Conservation (phyloP, 306 rosid genomes). For the Malus asiatica region DNA sequence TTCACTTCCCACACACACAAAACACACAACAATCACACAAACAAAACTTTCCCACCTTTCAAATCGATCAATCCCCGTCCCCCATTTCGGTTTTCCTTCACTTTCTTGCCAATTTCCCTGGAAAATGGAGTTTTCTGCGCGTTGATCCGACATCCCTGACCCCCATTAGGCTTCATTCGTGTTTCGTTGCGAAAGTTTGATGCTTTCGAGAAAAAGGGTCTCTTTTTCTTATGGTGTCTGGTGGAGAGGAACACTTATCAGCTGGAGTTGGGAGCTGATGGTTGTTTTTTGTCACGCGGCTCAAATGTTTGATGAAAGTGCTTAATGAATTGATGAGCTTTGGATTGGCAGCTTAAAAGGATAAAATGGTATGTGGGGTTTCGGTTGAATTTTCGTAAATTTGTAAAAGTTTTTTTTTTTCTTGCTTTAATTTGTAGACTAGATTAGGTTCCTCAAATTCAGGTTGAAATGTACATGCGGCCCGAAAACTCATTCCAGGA, state of each 20-base stretch:
- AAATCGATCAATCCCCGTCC: constrained; percentile 5
- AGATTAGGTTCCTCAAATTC: neutral
- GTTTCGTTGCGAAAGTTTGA: neutral
- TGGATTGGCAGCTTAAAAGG: constrained; percentile 16
- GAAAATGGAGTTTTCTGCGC: constrained; percentile 16
- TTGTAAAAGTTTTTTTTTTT: neutral
- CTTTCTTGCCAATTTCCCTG: neutral
- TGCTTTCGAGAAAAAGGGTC: constrained; percentile 16
- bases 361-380: constrained; percentile 41
- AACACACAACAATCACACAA: constrained; percentile 11
- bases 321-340: constrained; percentile 8
- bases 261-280: neutral
- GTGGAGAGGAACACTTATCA: constrained; percentile 12
- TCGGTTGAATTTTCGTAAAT: neutral
- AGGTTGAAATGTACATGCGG: neutral
- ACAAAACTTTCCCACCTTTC: constrained; percentile 13
- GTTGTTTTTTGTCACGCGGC: constrained; percentile 16
- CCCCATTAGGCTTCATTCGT: constrained; percentile 12
- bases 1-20: constrained; percentile 33
- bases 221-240: neutral
- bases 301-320: constrained; percentile 27
- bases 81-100: constrained; percentile 5
- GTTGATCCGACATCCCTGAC: neutral
- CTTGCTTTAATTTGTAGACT: neutral
- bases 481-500: neutral